Conservation (phyloP, 2,329 filamentous ascomycete species). For the Chalaropsis thielavioides region DNA sequence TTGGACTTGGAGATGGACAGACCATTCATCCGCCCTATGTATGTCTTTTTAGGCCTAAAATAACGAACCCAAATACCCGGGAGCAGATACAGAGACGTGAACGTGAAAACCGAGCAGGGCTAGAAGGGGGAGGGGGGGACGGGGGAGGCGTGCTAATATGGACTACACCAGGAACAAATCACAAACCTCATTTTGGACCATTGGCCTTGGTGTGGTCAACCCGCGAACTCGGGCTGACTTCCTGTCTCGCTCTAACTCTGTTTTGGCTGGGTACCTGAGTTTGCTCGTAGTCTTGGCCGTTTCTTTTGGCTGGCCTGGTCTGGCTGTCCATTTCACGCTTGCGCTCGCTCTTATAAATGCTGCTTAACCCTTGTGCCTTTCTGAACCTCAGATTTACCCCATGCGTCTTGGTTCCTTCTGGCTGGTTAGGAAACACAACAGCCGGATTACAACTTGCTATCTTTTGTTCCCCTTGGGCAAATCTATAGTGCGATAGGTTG, state of each 20-base stretch:
- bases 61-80: no score
- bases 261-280: not conserved
- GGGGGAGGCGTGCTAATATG: not conserved
- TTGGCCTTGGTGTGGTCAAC: not conserved
- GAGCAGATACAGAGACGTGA: not conserved
- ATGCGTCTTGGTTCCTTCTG: not conserved
- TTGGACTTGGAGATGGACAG: no score
- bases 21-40: no score
- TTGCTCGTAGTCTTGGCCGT: not conserved
- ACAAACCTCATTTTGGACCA: not conserved
- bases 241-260: not conserved
- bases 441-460: not conserved
- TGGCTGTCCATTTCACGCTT: not conserved
- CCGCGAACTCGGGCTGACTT: not conserved
- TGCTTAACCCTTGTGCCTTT: not conserved
- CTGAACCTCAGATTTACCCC: not conserved
- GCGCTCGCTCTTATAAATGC: not conserved
- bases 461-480: not conserved
- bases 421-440: not conserved
- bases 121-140: no score
- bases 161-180: not conserved
- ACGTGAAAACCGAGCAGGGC: not conserved
- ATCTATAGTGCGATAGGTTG: not conserved
- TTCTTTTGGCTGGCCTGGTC: not conserved
- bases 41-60: no score